Evolutionary conservation across 192 early-diverging fungal species (phyloP).

Genomic region (Paraglomus occultum): DNA sequence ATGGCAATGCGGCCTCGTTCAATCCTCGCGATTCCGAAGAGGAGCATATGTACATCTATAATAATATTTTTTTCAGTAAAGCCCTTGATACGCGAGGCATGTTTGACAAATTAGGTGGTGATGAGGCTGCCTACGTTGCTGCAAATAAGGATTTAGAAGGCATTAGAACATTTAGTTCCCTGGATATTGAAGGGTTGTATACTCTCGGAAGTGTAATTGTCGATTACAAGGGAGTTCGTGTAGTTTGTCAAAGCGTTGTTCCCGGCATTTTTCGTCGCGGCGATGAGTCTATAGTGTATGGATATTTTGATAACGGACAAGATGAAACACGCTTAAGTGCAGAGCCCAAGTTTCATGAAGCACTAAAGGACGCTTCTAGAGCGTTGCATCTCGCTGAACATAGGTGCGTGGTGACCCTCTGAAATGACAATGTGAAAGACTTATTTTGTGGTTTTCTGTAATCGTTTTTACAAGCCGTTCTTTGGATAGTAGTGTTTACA

Average conservation of each 20-base stretch:
- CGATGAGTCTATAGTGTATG: conserved; percentile 83
- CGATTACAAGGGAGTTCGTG: conserved; percentile 87
- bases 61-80: conserved; percentile 95
- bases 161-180: conserved; percentile 68
- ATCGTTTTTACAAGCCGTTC: background rate
- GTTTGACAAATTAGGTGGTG: conserved; percentile 79
- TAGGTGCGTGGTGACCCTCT: conserved; percentile 6
- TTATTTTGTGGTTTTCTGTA: background rate
- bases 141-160: conserved; percentile 96
- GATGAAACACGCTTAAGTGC: conserved; percentile 57
- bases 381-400: conserved; percentile 81
- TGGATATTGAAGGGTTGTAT: conserved; percentile 77
- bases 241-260: conserved; percentile 92
- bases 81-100: conserved; percentile 85
- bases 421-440: background rate
- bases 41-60: conserved; percentile 88
- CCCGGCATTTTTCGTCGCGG: conserved; percentile 75
- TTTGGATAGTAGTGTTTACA: background rate
- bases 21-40: conserved; percentile 75
- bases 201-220: conserved; percentile 90
- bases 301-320: conserved; percentile 79
- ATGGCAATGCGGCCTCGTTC: conserved; percentile 70
- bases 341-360: conserved; percentile 73
- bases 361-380: conserved; percentile 69
- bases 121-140: conserved; percentile 88